A percentile compares a stretch with the other conserved stretches of the same genome.
Evolutionary conservation across 495 filamentous ascomycete genomes (phyloP).

Genomic region (Annulohypoxylon stygium): DNA sequence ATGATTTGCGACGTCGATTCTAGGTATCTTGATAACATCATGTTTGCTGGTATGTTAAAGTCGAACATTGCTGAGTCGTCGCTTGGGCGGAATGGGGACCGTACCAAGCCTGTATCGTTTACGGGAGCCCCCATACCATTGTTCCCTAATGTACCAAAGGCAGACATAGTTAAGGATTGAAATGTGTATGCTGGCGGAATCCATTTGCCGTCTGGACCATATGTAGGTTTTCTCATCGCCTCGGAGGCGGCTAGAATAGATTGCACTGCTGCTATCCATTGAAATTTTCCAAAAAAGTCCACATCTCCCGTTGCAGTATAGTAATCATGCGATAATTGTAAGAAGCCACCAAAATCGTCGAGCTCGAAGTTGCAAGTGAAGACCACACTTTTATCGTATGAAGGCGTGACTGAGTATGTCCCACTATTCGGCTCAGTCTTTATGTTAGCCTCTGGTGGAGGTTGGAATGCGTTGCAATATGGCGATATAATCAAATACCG

Average conservation of each 20-base stretch:
- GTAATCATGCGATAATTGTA: conserved; percentile 71
- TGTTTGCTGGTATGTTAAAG: conserved; percentile 71
- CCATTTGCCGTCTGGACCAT: conserved; percentile 67
- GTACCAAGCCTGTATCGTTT: conserved; percentile 70
- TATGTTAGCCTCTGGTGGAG: conserved; percentile 67
- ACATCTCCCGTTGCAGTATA: conserved; percentile 67
- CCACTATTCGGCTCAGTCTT: conserved; percentile 61
- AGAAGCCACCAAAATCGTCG: conserved; percentile 71
- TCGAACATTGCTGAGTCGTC: conserved; percentile 72
- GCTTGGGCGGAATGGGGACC: conserved; percentile 73
- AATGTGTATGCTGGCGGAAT: conserved; percentile 68
- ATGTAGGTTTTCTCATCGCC: conserved; percentile 72
- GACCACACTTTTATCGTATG: conserved; percentile 64
- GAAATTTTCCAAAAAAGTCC: conserved; percentile 70
- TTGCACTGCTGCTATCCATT: conserved; percentile 69
- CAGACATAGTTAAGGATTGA: conserved; percentile 67
- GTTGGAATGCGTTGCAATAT: conserved; percentile 74
- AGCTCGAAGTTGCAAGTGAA: conserved; percentile 77
- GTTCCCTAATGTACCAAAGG: conserved; percentile 71
- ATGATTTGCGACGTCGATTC: conserved; percentile 67
- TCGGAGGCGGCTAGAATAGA: conserved; percentile 67
- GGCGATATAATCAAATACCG: conserved; percentile 69
- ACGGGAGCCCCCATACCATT: conserved; percentile 72
- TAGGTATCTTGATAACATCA: conserved; percentile 74
- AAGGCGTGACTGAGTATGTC: conserved; percentile 61